phyloP scores from a whole-genome alignment of 352 stramenopile genomes.

The Vaucheria bursata region DNA sequence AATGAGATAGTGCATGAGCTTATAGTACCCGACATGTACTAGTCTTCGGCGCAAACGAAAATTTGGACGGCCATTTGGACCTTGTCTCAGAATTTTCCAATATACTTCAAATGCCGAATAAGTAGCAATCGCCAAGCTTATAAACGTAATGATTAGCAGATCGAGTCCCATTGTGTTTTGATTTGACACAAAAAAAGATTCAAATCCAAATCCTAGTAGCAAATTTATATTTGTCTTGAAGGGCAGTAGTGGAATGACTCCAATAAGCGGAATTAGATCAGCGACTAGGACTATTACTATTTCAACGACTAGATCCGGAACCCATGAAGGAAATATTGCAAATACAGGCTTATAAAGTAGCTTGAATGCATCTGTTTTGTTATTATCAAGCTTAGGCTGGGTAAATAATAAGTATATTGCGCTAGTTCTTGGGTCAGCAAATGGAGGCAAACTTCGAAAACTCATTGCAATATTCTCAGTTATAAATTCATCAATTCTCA shows the following conservation, averaged over 20 bases:
- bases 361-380: not conserved
- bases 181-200: not conserved
- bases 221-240: not conserved
- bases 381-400: not conserved
- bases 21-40: no score
- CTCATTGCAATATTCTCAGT: not conserved
- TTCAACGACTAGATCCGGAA: not conserved
- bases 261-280: not conserved
- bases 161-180: not conserved
- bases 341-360: not conserved
- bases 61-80: not conserved
- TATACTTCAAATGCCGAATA: not conserved
- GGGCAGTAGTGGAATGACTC: not conserved
- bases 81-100: not conserved
- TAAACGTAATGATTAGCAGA: not conserved
- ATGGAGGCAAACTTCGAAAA: not conserved
- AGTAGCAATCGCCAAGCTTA: not conserved
- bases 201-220: not conserved
- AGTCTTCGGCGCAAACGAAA: no score
- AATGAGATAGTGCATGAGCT: no score
- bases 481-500: not conserved
- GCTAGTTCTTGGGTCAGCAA: not conserved
- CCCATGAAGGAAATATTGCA: not conserved
- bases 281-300: not conserved
- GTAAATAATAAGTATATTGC: not conserved